Conservation (phyloP, 441 rosid genomes). For the Erysimum cheiri region DNA sequence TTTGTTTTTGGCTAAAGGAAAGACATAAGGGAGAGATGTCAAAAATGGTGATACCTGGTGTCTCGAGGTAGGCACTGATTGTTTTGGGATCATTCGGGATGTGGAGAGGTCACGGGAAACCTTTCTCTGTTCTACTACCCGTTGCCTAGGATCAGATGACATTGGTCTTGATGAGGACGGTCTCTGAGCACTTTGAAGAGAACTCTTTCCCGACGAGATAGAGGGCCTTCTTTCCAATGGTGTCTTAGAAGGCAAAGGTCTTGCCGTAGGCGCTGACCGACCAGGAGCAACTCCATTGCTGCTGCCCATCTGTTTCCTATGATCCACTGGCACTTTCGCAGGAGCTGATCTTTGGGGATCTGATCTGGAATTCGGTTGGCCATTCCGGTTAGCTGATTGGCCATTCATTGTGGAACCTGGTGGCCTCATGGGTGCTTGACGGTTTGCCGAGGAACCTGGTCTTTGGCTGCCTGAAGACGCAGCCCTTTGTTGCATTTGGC, state of each 20-base stretch:
- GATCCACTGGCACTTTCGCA: conserved; percentile 49
- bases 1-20: conserved; percentile 4
- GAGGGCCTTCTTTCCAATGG: conserved; percentile 53
- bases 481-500: conserved; percentile 34
- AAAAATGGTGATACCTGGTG: conserved; percentile 52
- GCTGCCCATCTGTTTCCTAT: conserved; percentile 60
- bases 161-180: conserved; percentile 56
- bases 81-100: conserved; percentile 51
- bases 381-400: conserved; percentile 50
- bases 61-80: conserved; percentile 51
- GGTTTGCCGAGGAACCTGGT: conserved; percentile 37
- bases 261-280: conserved; percentile 54
- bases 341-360: conserved; percentile 52
- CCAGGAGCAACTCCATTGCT: conserved; percentile 69
- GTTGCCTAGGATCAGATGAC: conserved; percentile 56
- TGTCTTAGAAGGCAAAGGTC: conserved; percentile 52
- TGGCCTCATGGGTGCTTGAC: conserved; percentile 42
- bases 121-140: conserved; percentile 55
- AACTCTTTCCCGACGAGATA: conserved; percentile 48
- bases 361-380: conserved; percentile 54
- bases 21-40: background rate
- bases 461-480: conserved; percentile 31
- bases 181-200: conserved; percentile 49
- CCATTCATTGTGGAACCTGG: conserved; percentile 37
- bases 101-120: conserved; percentile 50